These are phyloP conservation scores for Punica granatum DNA, from an alignment of 345 rosid genomes.

Conservation along the genomic window DNA sequence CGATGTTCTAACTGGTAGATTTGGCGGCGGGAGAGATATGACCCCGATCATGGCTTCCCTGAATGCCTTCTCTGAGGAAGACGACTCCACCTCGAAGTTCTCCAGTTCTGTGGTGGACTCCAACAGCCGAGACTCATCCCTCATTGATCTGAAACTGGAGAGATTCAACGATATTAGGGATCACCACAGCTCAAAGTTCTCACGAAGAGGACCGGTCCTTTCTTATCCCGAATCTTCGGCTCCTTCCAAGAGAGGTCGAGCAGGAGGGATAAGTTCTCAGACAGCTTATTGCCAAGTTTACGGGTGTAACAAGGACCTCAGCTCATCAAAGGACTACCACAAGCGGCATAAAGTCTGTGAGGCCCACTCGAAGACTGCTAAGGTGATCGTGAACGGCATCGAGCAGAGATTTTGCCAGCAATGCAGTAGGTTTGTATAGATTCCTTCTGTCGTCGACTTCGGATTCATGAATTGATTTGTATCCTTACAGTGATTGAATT, in stretches of 20 bases:
- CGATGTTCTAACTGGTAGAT: conserved; percentile 17
- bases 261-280: conserved; percentile 19
- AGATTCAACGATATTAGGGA: conserved; percentile 40
- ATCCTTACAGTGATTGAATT: background rate
- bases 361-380: conserved; percentile 46
- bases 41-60: conserved; percentile 19
- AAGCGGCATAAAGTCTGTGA: conserved; percentile 56
- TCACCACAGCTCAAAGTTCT: conserved; percentile 15
- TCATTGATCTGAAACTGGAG: conserved; percentile 66
- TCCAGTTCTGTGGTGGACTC: conserved; percentile 34
- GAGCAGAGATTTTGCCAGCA: conserved; percentile 64
- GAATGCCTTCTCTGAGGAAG: conserved; percentile 24
- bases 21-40: conserved; percentile 9
- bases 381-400: conserved; percentile 42
- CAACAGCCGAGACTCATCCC: conserved; percentile 28
- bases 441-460: background rate
- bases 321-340: conserved; percentile 49
- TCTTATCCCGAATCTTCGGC: conserved; percentile 19
- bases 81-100: conserved; percentile 31
- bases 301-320: conserved; percentile 50
- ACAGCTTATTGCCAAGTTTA: conserved; percentile 41
- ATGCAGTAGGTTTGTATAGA: conserved; percentile 45
- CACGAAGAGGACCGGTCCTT: conserved; percentile 13
- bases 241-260: conserved; percentile 34
- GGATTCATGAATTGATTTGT: background rate